phyloP scores from a whole-genome alignment of 441 rosid genomes.

The Eutrema salsugineum region DNA sequence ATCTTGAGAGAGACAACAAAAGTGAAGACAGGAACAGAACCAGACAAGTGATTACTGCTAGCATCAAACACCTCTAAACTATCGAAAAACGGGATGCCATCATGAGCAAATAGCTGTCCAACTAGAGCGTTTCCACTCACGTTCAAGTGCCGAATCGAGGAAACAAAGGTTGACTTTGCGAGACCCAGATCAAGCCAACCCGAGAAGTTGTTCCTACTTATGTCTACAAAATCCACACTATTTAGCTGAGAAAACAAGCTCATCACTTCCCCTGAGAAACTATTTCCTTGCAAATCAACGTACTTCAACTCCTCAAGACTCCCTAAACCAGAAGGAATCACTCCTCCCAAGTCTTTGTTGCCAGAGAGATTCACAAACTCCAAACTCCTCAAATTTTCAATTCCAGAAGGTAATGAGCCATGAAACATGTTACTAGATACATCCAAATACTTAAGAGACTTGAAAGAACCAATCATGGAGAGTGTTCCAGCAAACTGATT shows the following conservation, averaged over 20 bases:
- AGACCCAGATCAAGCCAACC: slow-evolving; percentile 75
- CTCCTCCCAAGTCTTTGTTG: slow-evolving; percentile 49
- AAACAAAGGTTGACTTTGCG: slow-evolving; percentile 55
- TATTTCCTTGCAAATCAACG: slow-evolving; percentile 62
- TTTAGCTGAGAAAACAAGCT: slow-evolving; percentile 51
- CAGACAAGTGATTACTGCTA: slow-evolving; percentile 59
- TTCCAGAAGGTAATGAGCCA: slow-evolving; percentile 53
- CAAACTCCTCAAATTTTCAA: slow-evolving; percentile 38
- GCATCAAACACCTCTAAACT: slow-evolving; percentile 89
- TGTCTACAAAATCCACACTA: slow-evolving; percentile 48
- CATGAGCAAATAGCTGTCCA: slow-evolving; percentile 72
- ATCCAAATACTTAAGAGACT: slow-evolving; percentile 57
- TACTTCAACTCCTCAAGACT: slow-evolving; percentile 49
- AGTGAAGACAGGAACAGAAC: slow-evolving; percentile 59
- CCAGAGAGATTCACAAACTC: slow-evolving; percentile 54
- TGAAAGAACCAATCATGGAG: slow-evolving; percentile 51
- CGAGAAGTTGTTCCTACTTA: slow-evolving; percentile 63
- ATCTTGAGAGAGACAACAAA: slow-evolving; percentile 68
- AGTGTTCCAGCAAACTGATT: slow-evolving; percentile 68
- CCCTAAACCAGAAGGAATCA: slow-evolving; percentile 47
- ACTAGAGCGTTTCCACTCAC: slow-evolving; percentile 59
- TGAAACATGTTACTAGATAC: slow-evolving; percentile 53
- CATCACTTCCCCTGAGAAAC: slow-evolving; percentile 71
- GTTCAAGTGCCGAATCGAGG: slow-evolving; percentile 58
- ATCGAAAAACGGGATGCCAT: slow-evolving; percentile 77